A percentile compares a stretch with the other conserved stretches of the same genome.
Evolutionary conservation across 2,329 filamentous ascomycete species (phyloP).

Genomic region (Aspergillus eucalypticola): DNA sequence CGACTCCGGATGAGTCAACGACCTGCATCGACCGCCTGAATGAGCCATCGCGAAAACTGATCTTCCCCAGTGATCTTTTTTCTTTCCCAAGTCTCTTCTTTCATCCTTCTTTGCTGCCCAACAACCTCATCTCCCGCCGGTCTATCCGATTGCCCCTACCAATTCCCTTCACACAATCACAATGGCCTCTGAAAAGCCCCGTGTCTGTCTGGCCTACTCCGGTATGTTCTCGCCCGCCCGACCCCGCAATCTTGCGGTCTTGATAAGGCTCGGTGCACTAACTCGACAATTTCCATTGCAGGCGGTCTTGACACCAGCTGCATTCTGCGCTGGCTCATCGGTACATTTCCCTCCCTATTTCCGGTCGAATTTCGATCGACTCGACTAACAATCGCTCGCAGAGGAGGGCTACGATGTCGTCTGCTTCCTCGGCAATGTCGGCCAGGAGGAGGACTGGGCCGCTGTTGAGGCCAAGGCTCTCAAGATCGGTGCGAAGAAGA

Average conservation of each 20-base stretch:
- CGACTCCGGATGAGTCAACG: not conserved
- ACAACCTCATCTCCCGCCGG: not conserved
- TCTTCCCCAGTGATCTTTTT: not conserved
- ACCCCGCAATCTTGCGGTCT: not conserved
- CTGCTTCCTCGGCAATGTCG: constrained; percentile 61
- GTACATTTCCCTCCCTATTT: not conserved
- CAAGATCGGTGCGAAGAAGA: constrained; percentile 67
- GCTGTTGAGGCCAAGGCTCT: constrained; percentile 72
- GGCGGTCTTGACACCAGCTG: constrained; percentile 51
- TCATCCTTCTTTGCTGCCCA: not conserved
- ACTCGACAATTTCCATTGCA: constrained; percentile 5
- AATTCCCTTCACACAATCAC: not conserved
- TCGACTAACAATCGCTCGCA: constrained; percentile 9
- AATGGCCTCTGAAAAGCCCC: constrained; percentile 21
- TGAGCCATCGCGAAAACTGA: not conserved
- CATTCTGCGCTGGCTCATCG: constrained; percentile 20
- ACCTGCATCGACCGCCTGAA: not conserved
- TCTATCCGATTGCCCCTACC: not conserved
- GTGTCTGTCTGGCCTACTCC: constrained; percentile 27
- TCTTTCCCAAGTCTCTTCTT: not conserved
- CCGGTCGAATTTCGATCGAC: not conserved
- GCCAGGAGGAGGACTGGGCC: constrained; percentile 74
- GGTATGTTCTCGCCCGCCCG: constrained; percentile 15
- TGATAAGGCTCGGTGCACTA: constrained; percentile 8
- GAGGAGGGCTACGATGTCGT: constrained; percentile 21